Evolutionary conservation across 768 basidiomycete species (phyloP), one percentile per base, ranked within the genome.

Genomic region (Rhodotorula sphaerocarpa): DNA sequence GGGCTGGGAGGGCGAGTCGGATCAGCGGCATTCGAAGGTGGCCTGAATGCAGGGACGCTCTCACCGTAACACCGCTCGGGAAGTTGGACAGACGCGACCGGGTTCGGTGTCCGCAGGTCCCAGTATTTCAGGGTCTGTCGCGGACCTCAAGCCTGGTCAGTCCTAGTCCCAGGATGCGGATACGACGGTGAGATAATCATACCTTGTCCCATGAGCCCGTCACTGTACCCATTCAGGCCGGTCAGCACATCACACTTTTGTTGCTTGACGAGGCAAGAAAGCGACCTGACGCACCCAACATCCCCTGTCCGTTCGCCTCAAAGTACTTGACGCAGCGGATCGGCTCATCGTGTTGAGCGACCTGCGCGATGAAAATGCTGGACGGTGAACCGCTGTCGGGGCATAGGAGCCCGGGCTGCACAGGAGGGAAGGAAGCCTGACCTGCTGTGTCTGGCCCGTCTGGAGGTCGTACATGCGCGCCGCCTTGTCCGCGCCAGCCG

Each of bases 131-230:
- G 11, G 25, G 67, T 65, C 67, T 67, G 50, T 39, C 16, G 9
- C 10, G 10, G 36, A 39, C 20, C 5, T n/a, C n/a, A n/a, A n/a
- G n/a, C n/a, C n/a, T n/a, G n/a, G n/a, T n/a, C n/a, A n/a, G n/a
- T n/a, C n/a, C n/a, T n/a, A n/a, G n/a, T n/a, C n/a, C n/a, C n/a
- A n/a, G n/a, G n/a, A n/a, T n/a, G n/a, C n/a, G n/a, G n/a, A n/a
- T n/a, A n/a, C n/a, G n/a, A n/a, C n/a, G n/a, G n/a, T n/a, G n/a
- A n/a, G n/a, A n/a, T n/a, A n/a, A n/a, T n/a, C n/a, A n/a, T n/a
- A 67, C 93, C 77, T 93, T 93, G 75, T 99, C 93, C 95, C 95
- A 99, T 56, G 90, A 90, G 15, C 91, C 95, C 2, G 93, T 96
- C 18, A 85, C 88, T 25, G 43, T 15, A 92, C 79, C 5, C 2